These are phyloP conservation scores for Lasiosphaeriaceae sp. DNA, from an alignment of 495 filamentous ascomycete species.

Conservation along the genomic window DNA sequence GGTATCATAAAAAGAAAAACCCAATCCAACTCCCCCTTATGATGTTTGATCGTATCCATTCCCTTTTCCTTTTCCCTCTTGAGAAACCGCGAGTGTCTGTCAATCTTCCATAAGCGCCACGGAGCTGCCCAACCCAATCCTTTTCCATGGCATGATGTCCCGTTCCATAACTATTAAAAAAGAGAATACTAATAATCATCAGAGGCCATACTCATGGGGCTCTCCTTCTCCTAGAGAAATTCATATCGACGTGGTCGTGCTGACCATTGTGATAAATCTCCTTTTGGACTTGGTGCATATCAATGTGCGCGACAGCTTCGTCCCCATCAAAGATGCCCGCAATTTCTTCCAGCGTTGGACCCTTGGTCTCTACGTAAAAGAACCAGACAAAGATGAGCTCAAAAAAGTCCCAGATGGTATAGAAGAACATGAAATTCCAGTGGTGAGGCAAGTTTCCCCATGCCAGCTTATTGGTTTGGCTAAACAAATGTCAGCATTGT, in stretches of 20 bases:
- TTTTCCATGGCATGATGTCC: not conserved
- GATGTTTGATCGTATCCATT: too few species aligned
- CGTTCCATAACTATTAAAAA: too few species aligned
- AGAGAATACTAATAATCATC: too few species aligned
- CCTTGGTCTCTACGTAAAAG: constrained; percentile 64
- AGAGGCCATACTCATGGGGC: not conserved
- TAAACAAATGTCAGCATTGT: constrained; percentile 24
- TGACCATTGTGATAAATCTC: constrained; percentile 37
- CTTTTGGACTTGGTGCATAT: constrained; percentile 45
- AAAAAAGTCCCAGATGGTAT: constrained; percentile 57
- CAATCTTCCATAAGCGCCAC: too few species aligned
- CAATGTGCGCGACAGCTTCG: constrained; percentile 47
- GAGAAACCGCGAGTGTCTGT: too few species aligned
- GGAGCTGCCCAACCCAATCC: too few species aligned
- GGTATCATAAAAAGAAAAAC: too few species aligned
- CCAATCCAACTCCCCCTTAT: too few species aligned
- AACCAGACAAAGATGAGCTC: constrained; percentile 62
- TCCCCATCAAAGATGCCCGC: constrained; percentile 57
- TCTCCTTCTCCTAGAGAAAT: constrained; percentile 5
- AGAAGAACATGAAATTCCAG: constrained; percentile 62
- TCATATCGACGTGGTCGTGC: constrained; percentile 26
- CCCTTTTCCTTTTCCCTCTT: too few species aligned
- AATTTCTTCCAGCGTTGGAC: constrained; percentile 62
- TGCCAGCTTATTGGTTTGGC: constrained; percentile 59
- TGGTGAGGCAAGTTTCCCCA: constrained; percentile 51